A percentile compares a stretch with the other conserved stretches of the same genome.
Conservation (phyloP, 73 alveolate species). For the Durusdinium trenchii region DNA sequence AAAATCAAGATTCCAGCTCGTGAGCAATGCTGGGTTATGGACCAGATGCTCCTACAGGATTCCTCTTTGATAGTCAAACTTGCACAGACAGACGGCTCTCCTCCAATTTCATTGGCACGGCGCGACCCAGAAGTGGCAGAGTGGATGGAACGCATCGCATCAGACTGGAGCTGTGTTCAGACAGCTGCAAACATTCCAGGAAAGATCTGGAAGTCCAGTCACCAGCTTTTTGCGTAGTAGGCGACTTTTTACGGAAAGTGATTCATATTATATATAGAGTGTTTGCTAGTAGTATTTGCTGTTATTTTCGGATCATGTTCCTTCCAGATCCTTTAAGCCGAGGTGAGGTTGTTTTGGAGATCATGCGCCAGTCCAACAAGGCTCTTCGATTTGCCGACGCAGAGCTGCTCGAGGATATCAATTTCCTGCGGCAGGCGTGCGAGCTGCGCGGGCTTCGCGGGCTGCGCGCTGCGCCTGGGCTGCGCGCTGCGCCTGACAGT, state of each 20-base stretch:
- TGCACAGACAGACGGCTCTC: not conserved
- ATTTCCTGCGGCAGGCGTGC: too few species aligned
- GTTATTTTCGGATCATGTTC: too few species aligned
- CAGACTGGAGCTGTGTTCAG: constrained; percentile 2
- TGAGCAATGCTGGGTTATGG: too few species aligned
- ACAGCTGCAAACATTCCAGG: not conserved
- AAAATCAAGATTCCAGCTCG: too few species aligned
- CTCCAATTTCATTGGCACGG: not conserved
- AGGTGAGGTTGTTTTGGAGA: not conserved
- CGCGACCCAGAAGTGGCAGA: constrained; percentile 10
- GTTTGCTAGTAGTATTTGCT: too few species aligned
- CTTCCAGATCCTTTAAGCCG: too few species aligned
- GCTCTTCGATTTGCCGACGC: constrained; percentile 11
- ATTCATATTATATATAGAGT: too few species aligned
- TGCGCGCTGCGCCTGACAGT: not conserved
- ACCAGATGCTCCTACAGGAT: too few species aligned
- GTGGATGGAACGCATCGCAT: constrained; percentile 23
- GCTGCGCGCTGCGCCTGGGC: not conserved
- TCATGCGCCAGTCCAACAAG: not conserved
- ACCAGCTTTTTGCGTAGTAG: too few species aligned
- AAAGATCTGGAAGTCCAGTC: constrained; percentile 1
- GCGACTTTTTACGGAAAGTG: too few species aligned
- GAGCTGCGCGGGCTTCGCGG: not conserved
- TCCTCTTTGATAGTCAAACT: too few species aligned
- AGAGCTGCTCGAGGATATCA: too few species aligned